These are phyloP conservation scores for Flaveria linearis DNA, from an alignment of 129 eudicot genomes.

Conservation along the genomic window DNA sequence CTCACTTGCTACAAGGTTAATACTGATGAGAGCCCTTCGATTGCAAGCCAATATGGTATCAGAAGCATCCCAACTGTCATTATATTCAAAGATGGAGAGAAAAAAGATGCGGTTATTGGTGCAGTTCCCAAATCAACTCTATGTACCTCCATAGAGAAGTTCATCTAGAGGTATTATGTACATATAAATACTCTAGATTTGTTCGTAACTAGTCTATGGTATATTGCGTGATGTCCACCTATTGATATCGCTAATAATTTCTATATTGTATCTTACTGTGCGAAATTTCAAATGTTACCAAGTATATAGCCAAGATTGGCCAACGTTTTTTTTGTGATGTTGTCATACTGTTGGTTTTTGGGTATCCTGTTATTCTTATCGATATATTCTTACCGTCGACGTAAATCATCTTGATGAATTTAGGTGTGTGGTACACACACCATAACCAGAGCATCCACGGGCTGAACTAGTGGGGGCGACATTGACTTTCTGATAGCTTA, in stretches of 20 bases:
- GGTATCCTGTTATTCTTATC: not conserved
- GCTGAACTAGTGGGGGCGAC: not conserved
- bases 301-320: not conserved
- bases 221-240: conserved; percentile 25
- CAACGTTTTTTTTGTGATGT: not conserved
- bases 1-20: conserved; percentile 88
- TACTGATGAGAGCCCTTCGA: conserved; percentile 77
- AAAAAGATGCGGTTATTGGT: conserved; percentile 91
- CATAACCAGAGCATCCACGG: not conserved
- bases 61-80: conserved; percentile 96
- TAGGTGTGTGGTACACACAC: not conserved
- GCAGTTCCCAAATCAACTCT: conserved; percentile 87
- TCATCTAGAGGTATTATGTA: conserved; percentile 46
- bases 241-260: conserved; percentile 37
- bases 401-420: not conserved
- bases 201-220: conserved; percentile 24
- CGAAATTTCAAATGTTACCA: not conserved
- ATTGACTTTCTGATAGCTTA: not conserved
- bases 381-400: not conserved
- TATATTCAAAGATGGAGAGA: conserved; percentile 86
- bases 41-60: conserved; percentile 77
- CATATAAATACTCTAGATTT: conserved; percentile 29
- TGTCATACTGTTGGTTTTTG: conserved; percentile 9
- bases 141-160: conserved; percentile 65
- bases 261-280: conserved; percentile 40